These are phyloP conservation scores for Eutrema salsugineum DNA, from an alignment of 441 rosid species.

Conservation along the genomic window DNA sequence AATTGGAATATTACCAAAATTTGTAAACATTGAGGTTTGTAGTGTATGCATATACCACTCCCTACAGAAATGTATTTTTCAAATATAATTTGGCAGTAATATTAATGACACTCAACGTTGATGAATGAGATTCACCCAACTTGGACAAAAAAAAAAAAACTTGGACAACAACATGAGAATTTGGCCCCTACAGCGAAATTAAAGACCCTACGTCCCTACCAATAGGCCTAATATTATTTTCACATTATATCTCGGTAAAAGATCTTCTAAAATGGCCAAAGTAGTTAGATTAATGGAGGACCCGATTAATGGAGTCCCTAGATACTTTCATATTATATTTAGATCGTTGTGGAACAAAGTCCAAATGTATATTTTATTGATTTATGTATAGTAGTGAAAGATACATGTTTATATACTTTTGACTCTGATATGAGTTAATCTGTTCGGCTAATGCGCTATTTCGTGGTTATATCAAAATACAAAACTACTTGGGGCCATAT, in stretches of 20 bases:
- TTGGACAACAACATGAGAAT: conserved; percentile 19
- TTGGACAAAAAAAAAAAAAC: conserved; percentile 29
- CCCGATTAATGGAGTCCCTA: no score
- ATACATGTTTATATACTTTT: not conserved
- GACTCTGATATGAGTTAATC: not conserved
- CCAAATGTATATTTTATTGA: not conserved
- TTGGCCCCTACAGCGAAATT: conserved; percentile 9
- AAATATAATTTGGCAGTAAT: not conserved
- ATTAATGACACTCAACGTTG: not conserved
- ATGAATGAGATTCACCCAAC: conserved; percentile 28
- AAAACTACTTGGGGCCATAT: no score
- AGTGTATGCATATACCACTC: not conserved
- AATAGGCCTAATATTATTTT: conserved; percentile 3
- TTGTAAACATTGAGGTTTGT: not conserved
- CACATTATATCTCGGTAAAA: not conserved
- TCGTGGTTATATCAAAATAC: not conserved
- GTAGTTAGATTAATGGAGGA: not conserved
- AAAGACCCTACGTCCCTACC: conserved; percentile 10
- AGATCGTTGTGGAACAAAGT: not conserved
- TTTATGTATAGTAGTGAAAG: no score
- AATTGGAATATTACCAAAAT: not conserved
- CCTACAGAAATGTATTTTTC: not conserved
- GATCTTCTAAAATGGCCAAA: not conserved
- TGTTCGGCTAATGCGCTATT: not conserved
- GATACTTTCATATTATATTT: not conserved